phyloP scores from a whole-genome alignment of 345 rosid genomes.

The Eutrema japonicum region DNA sequence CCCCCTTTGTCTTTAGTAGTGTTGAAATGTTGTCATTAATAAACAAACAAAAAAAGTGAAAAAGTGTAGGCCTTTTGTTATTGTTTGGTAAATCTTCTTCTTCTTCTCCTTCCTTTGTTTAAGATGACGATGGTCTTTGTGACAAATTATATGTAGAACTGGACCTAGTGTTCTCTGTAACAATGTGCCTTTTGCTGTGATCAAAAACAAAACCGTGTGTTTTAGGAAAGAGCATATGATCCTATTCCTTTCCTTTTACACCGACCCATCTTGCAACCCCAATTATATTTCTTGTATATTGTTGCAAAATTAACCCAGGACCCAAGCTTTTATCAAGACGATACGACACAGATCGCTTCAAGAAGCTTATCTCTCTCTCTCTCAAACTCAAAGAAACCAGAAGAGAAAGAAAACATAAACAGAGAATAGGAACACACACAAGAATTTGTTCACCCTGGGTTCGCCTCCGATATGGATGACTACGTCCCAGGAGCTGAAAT shows the following conservation, averaged over 20 bases:
- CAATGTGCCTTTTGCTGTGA: conserved; percentile 17
- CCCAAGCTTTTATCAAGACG: too few relatives aligned
- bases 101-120: neutral
- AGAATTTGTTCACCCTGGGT: too few relatives aligned
- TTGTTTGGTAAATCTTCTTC: conserved; percentile 1
- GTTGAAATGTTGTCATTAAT: conserved; percentile 9
- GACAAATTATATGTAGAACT: conserved; percentile 14
- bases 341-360: too few relatives aligned
- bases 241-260: neutral
- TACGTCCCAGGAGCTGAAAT: too few relatives aligned
- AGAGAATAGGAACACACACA: too few relatives aligned
- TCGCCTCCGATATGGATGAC: too few relatives aligned
- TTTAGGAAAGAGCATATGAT: neutral
- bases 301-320: too few relatives aligned
- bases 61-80: conserved; percentile 9
- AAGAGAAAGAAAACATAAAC: too few relatives aligned
- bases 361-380: too few relatives aligned
- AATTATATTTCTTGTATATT: neutral
- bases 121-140: conserved; percentile 1
- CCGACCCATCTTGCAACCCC: neutral
- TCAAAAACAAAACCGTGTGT: neutral
- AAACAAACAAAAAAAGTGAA: neutral
- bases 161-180: neutral
- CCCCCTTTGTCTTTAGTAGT: neutral
- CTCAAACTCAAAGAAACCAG: too few relatives aligned